Base-by-base conservation (phyloP, 2,329 filamentous ascomycete genomes). In the Rhynchosporium secalis region DNA sequence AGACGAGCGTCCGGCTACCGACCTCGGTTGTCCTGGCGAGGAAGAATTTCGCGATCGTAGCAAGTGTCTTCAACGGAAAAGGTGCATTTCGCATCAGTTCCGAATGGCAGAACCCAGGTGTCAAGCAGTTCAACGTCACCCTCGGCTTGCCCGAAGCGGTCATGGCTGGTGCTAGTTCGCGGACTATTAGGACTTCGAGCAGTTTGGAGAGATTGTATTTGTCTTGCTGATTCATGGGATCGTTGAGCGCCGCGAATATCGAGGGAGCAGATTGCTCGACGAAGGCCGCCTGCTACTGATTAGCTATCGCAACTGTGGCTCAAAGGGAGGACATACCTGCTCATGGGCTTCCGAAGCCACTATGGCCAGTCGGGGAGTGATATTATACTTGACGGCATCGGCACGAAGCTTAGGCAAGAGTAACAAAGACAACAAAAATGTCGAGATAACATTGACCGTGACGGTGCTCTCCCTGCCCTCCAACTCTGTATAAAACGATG, bases 191-290 rank as follows among this genome's bases (percentile, higher is more conserved):
- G 20, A 74, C 68, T 54, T 74, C 72, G 58, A 76, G 65, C 20
- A 76, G 68, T 66, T 76, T 76, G 28, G 74, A 74, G 31, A 75
- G 65, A 33, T 72, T 71, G 56, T 76, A 77, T 52, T 71, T 68
- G 40, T 72, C 70, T n/a, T 40, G 56, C 55, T 71, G 69, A 20
- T 69, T 58, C 45, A 64, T 63, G 4, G 65, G 62, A 12, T 61
- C 61, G 33, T 62, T 66, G 41, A 72, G 66, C 2, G 68, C 66
- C 0, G 58, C 49, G 38, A 72, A 67, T 28, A 72, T 71, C 7
- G 46, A 41, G 0, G 65, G 45, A 0, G 60, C 62, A 7, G 59
- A 48, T 60, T 65, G 63, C 62, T 72, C 71, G 55, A 63, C 60
- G 54, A 72, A 72, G n/a, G 26, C n/a, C 40, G 71, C 70, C 71